These are phyloP conservation scores for Parachlorella kessleri DNA, from an alignment of 139 green algal species.

Conservation along the genomic window DNA sequence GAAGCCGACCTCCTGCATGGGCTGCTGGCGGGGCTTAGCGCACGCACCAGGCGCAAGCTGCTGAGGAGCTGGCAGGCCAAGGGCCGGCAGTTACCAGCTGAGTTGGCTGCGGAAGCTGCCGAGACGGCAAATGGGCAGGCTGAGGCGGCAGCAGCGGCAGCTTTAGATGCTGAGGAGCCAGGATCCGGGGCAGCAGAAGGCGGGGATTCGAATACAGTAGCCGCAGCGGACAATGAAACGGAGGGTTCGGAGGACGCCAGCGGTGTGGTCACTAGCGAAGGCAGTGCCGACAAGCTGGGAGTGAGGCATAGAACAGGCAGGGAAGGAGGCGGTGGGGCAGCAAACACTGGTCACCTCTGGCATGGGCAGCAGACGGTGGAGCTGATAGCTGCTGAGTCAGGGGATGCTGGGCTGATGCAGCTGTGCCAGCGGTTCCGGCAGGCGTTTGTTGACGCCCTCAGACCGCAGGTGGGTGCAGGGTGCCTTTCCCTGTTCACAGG, in stretches of 20 bases:
- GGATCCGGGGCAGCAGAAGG: no score
- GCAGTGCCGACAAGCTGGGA: no score
- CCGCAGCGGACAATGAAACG: no score
- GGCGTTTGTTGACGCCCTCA: slow-evolving; percentile 62
- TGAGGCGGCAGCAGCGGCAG: neutral
- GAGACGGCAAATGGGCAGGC: neutral
- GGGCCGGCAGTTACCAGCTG: slow-evolving; percentile 1
- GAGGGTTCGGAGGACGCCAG: no score
- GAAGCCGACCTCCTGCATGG: neutral
- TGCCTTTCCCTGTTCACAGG: no score
- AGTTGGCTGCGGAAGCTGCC: no score
- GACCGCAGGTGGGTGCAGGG: slow-evolving; percentile 45
- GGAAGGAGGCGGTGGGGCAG: no score
- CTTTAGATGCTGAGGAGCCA: neutral
- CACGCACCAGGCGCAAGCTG: slow-evolving; percentile 12
- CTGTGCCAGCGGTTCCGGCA: slow-evolving; percentile 57
- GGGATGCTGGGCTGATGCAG: slow-evolving; percentile 56
- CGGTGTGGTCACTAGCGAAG: no score
- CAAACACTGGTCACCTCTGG: slow-evolving; percentile 59
- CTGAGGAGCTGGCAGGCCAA: slow-evolving; percentile 24
- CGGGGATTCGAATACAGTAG: no score
- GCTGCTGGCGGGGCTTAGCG: slow-evolving; percentile 12
- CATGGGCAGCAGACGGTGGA: slow-evolving; percentile 69
- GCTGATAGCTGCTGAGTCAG: slow-evolving; percentile 37
- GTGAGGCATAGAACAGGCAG: no score